Percentiles rank a stretch among this genome's conserved stretches.
Evolutionary conservation across 768 basidiomycete species (phyloP).

Genomic region (Kwoniella sp.): DNA sequence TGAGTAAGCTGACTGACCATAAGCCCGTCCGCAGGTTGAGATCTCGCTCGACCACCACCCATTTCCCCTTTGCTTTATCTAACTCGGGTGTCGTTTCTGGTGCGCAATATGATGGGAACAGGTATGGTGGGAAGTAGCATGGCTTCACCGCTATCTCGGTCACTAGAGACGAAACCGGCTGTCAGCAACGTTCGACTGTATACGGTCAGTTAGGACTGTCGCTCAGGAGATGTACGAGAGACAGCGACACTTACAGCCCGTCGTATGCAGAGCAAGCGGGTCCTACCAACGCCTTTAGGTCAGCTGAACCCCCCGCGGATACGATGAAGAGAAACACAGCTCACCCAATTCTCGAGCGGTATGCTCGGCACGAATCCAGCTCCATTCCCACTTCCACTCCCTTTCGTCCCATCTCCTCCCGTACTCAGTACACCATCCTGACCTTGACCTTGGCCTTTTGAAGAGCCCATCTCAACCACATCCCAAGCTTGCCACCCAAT

Average conservation of each 20-base stretch:
- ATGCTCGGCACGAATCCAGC: constrained; percentile 65
- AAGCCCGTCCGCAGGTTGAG: constrained; percentile 67
- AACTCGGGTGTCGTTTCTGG: constrained; percentile 71
- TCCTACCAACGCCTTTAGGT: constrained; percentile 55
- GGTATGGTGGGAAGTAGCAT: constrained; percentile 66
- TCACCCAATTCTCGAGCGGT: constrained; percentile 71
- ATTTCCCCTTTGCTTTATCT: constrained; percentile 69
- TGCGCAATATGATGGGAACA: constrained; percentile 65
- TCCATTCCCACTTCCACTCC: not conserved
- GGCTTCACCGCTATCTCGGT: constrained; percentile 74
- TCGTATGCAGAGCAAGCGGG: constrained; percentile 72
- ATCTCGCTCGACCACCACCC: constrained; percentile 85
- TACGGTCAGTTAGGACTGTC: no score
- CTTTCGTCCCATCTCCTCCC: not conserved
- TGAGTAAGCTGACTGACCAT: constrained; percentile 58
- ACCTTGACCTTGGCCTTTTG: constrained; percentile 22
- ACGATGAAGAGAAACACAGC: constrained; percentile 5
- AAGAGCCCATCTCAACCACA: constrained; percentile 56
- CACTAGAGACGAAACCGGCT: constrained; percentile 57
- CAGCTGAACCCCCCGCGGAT: constrained; percentile 2
- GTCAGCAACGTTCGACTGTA: not conserved
- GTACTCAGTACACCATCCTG: constrained; percentile 71
- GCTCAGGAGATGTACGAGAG: not conserved
- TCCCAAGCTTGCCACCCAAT: constrained; percentile 93
- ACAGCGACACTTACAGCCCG: constrained; percentile 62